Conservation (phyloP, 2,329 filamentous ascomycete genomes). For the Metarhizium rileyi region DNA sequence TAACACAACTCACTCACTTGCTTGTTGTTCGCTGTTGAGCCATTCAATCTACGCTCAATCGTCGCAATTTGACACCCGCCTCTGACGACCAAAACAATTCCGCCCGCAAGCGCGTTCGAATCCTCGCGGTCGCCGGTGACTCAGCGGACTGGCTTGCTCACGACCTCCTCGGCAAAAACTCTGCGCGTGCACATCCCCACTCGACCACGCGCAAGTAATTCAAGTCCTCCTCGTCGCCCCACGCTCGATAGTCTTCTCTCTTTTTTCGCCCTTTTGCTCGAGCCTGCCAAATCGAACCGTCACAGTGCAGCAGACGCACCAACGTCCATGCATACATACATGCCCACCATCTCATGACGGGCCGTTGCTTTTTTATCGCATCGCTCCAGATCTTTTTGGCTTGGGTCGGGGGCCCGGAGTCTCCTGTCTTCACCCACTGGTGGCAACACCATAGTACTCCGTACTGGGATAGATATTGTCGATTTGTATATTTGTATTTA, state of each 20-base stretch:
- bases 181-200: not conserved
- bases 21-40: no score
- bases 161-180: not conserved
- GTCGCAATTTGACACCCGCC: not conserved
- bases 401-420: not conserved
- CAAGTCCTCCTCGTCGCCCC: not conserved
- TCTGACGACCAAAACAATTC: not conserved
- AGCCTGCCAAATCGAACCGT: not conserved
- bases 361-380: not conserved
- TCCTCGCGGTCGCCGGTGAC: not conserved
- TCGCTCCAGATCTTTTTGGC: not conserved
- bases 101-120: not conserved
- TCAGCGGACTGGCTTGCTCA: not conserved
- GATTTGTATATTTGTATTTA: not conserved
- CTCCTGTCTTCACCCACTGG: not conserved
- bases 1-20: no score
- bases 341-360: not conserved
- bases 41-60: not conserved
- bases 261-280: not conserved
- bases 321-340: no score
- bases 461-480: not conserved
- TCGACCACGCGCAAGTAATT: not conserved
- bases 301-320: not conserved
- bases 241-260: not conserved
- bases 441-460: not conserved